Base-by-base conservation (phyloP, 306 rosid genomes). In the Ochetophila trinervis region DNA sequence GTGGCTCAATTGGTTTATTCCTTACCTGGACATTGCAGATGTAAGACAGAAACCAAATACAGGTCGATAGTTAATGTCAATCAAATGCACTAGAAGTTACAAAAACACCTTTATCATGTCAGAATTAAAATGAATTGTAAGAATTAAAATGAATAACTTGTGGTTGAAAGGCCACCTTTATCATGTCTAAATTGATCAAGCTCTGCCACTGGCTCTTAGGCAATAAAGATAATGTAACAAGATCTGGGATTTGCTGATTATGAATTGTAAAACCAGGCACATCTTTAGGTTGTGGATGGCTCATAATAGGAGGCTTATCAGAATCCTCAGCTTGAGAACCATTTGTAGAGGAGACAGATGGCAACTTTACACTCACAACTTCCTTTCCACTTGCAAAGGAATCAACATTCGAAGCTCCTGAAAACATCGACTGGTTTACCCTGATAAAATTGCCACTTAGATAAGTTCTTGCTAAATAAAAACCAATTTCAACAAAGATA, bases 121-220 rank as follows among this genome's bases (percentile, higher is more conserved):
- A 5, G 2, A 51, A 6, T 18, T 62, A 69, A 54, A 65, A 78
- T 37, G 67, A 84, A 66, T n/a, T 2, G 21, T 42, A 2, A 51
- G 20, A 27, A 16, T 12, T 24, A 19, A 6, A 40, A 37, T 24
- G 18, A 78, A 72, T 21, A 70, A 78, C 49, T 69, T 52, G 79
- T 56, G 57, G 72, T 35, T 5, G 54, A 70, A 71, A 57, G 53
- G 16, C 20, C 57, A 93, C 99, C 99, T 89, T 93, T 78, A 90
- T 93, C 34, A 86, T 74, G 80, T 90, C 99, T 42, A 93, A 85
- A 79, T 84, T 86, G 77, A 93, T 86, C 79, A 93, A 80, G 85
- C 95, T 86, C 76, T 87, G 97, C 99, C 99, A 90, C 80, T 86
- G 99, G 73, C 96, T 87, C 85, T 79, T 93, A 12, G 99, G 99